Conservation (phyloP, 768 basidiomycete genomes). For the Kwoniella bestiolae region DNA sequence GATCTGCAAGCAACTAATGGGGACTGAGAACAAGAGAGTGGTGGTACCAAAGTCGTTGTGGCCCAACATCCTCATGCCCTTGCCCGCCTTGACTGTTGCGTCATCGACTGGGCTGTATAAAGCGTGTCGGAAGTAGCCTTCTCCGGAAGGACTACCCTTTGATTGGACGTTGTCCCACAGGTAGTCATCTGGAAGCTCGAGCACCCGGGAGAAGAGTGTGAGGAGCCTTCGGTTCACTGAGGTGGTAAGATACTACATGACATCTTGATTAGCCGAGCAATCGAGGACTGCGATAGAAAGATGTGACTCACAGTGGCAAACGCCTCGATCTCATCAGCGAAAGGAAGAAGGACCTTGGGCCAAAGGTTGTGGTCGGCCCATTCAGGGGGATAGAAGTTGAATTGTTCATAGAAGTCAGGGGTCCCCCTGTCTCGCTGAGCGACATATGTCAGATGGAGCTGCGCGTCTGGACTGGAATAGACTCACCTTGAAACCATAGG, state of each 20-base stretch:
- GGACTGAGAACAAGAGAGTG: constrained; percentile 32
- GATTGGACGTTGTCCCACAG: constrained; percentile 41
- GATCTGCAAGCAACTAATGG: constrained; percentile 38
- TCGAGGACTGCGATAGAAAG: neutral
- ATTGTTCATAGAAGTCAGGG: constrained; percentile 32
- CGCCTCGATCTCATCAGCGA: constrained; percentile 37
- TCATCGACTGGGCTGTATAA: constrained; percentile 23
- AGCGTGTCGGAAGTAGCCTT: constrained; percentile 33
- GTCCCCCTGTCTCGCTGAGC: constrained; percentile 2
- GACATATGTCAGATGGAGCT: neutral
- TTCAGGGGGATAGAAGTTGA: constrained; percentile 37
- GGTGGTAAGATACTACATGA: constrained; percentile 12
- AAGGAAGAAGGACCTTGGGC: constrained; percentile 32
- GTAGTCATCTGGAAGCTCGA: constrained; percentile 40
- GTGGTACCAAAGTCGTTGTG: constrained; percentile 34
- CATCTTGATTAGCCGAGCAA: too few relatives aligned
- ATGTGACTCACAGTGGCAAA: constrained; percentile 17
- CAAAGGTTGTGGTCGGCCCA: constrained; percentile 21
- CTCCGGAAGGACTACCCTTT: constrained; percentile 31
- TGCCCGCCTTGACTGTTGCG: constrained; percentile 11
- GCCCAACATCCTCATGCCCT: constrained; percentile 35
- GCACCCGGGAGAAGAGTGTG: constrained; percentile 29
- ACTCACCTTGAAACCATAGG: constrained; percentile 40
- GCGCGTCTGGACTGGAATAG: neutral
- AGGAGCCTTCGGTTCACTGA: constrained; percentile 44